Conservation (phyloP, 148 eudicot species). For the Linanthus parryae region DNA sequence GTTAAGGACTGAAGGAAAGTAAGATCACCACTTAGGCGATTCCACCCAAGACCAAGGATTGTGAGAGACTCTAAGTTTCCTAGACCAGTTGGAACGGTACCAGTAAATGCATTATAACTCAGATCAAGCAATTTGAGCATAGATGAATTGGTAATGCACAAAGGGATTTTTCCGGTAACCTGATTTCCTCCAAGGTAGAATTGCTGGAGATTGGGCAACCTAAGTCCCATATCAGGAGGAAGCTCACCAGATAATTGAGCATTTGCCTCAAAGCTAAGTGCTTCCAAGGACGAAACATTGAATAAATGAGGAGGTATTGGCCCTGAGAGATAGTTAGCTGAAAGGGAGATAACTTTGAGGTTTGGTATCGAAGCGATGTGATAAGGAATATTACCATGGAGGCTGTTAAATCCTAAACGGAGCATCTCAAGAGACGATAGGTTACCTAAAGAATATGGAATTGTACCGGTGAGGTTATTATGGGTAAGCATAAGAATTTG, state of each 20-base stretch:
- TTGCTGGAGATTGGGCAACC: conserved; percentile 13
- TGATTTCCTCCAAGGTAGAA: conserved; percentile 7
- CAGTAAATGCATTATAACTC: no score
- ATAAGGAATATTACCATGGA: conserved; percentile 11
- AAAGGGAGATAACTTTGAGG: conserved; percentile 5
- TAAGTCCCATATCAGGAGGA: conserved; percentile 12
- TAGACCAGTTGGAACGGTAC: no score
- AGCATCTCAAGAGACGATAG: background rate
- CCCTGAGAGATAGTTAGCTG: conserved; percentile 11
- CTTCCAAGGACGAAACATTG: conserved; percentile 13
- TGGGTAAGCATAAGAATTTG: background rate
- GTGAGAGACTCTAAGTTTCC: no score
- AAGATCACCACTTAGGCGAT: no score
- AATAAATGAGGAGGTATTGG: conserved; percentile 8
- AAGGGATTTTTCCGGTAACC: conserved; percentile 17
- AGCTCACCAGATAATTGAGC: conserved; percentile 9
- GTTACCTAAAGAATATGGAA: conserved; percentile 6
- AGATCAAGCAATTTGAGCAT: no score
- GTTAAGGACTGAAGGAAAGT: no score
- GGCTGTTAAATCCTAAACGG: background rate
- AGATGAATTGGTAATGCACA: conserved; percentile 9
- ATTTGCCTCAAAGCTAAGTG: conserved; percentile 5
- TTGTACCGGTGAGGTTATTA: conserved; percentile 11
- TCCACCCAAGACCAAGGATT: background rate
- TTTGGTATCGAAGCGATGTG: conserved; percentile 8